Percentiles rank a stretch among this genome's conserved stretches.
These are phyloP conservation scores for Botrytis deweyae DNA, from an alignment of 2,329 filamentous ascomycete species.

Conservation along the genomic window DNA sequence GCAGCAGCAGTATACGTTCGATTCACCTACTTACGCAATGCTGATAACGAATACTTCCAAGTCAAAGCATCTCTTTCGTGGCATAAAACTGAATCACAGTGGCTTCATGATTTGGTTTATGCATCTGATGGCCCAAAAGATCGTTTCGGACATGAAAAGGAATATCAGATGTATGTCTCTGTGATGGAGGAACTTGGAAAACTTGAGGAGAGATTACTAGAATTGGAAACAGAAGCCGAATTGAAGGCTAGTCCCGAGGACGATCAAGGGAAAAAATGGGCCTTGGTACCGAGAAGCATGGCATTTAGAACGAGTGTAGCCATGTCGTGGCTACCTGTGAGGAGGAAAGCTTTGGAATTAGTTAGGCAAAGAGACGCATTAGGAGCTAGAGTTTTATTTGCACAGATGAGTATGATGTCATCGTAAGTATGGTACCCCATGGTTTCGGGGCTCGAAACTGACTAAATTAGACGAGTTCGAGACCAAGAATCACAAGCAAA, in stretches of 20 bases:
- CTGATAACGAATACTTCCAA: conserved; percentile 49
- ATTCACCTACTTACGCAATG: conserved; percentile 47
- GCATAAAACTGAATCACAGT: conserved; percentile 51
- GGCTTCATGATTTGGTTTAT: conserved; percentile 46
- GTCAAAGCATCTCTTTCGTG: conserved; percentile 49
- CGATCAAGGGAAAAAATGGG: conserved; percentile 40
- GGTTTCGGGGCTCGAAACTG: background rate
- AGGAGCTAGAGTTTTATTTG: conserved; percentile 48
- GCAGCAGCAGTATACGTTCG: conserved; percentile 46
- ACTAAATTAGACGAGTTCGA: conserved; percentile 29
- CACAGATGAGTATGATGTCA: conserved; percentile 50
- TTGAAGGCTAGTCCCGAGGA: conserved; percentile 27
- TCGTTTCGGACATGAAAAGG: conserved; percentile 35
- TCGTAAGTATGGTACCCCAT: conserved; percentile 38
- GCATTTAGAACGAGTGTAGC: conserved; percentile 44
- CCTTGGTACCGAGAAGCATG: conserved; percentile 43
- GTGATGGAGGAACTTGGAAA: conserved; percentile 49
- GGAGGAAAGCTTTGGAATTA: conserved; percentile 47
- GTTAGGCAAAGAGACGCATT: conserved; percentile 48
- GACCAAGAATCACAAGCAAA: conserved; percentile 31
- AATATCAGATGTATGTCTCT: conserved; percentile 49
- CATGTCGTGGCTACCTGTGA: conserved; percentile 47
- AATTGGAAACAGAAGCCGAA: conserved; percentile 48
- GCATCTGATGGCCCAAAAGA: conserved; percentile 23
- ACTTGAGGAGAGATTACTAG: conserved; percentile 47